Base-by-base conservation (phyloP, 2,329 filamentous ascomycete species). In the Diplodia intermedia region DNA sequence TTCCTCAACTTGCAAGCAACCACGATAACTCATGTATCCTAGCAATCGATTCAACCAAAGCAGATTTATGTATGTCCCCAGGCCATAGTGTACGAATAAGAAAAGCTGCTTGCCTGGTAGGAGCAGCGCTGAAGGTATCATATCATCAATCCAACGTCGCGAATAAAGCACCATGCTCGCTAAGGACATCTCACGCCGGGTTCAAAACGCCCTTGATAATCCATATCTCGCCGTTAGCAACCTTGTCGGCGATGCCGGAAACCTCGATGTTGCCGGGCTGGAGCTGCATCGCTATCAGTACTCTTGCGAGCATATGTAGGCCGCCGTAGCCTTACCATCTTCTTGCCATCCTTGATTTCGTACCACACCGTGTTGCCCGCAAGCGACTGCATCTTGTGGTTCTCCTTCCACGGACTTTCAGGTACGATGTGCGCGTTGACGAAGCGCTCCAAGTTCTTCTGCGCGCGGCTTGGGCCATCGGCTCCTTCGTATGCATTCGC, bases 191-290 rank as follows among this genome's bases (percentile, higher is more conserved):
- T 66, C 54, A 69, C 14, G 43, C 67, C 20, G 71, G 77, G 43
- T 71, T 87, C 69, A 90, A 74, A 29, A 90, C 86, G 4, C 83
- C 85, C 71, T 87, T 87, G 69, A 92, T 75, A 47, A 94, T 86
- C 92, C 92, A 96, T 72, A 98, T 85, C 80, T 98, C 91, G 4
- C 95, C 95, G 77, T 98, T 99, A 3, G 88, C 86, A 20, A 96
- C 94, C 69, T 88, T 86, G 72, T 90, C 90, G 1, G 89, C 90
- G 63, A 97, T 84, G 68, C 84, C 88, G 52, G 89, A 86, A 15
- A 98, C 91, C 77, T 94, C 89, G 53, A 97, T 87, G 71, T 88
- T 86, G 6, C 90, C 91, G 0, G 94, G 95, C 83, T 94, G 90
- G 33, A 95, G 86, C 88, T 91, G 70, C 40, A 79, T 79, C 72